Evolutionary conservation across 306 rosid species (phyloP).

Genomic region (Senna tora): DNA sequence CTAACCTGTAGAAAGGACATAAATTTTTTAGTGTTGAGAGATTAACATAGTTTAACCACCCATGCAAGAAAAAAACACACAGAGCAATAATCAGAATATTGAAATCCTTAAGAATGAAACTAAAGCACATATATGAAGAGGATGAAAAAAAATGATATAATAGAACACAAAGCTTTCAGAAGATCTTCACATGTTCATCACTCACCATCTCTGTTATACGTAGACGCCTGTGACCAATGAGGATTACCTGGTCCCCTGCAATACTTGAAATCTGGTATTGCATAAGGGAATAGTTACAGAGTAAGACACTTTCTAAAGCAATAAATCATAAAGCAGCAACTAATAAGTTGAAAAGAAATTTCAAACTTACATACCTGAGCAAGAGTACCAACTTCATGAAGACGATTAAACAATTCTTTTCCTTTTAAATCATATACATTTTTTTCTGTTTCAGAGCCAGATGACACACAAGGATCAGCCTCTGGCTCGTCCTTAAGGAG

Average conservation of each 20-base stretch:
- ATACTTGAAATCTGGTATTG: constrained; percentile 87
- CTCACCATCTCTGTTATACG: constrained; percentile 95
- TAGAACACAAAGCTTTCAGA: constrained; percentile 3
- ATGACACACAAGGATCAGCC: constrained; percentile 70
- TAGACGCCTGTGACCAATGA: constrained; percentile 95
- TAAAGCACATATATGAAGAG: constrained; percentile 11
- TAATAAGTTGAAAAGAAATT: constrained; percentile 14
- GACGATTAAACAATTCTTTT: constrained; percentile 82
- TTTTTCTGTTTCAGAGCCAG: constrained; percentile 82
- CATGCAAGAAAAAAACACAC: constrained; percentile 6
- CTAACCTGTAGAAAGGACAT: constrained; percentile 62
- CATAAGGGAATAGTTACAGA: constrained; percentile 2
- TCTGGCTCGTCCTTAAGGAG: constrained; percentile 90
- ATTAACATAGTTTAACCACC: constrained; percentile 25
- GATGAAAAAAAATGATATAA: constrained; percentile 15
- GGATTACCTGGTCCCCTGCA: constrained; percentile 88
- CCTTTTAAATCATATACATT: constrained; percentile 73
- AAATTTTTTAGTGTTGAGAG: constrained; percentile 6
- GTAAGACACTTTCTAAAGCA: constrained; percentile 7
- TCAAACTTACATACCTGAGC: constrained; percentile 72
- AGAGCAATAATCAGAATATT: constrained; percentile 10
- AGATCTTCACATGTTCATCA: constrained; percentile 34
- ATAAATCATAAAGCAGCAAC: constrained; percentile 29
- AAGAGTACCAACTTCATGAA: constrained; percentile 98
- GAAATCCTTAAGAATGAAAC: constrained; percentile 26